Evolutionary conservation across 306 rosid species (phyloP), one percentile per base, ranked within the genome.

Genomic region (Cicer arietinum): DNA sequence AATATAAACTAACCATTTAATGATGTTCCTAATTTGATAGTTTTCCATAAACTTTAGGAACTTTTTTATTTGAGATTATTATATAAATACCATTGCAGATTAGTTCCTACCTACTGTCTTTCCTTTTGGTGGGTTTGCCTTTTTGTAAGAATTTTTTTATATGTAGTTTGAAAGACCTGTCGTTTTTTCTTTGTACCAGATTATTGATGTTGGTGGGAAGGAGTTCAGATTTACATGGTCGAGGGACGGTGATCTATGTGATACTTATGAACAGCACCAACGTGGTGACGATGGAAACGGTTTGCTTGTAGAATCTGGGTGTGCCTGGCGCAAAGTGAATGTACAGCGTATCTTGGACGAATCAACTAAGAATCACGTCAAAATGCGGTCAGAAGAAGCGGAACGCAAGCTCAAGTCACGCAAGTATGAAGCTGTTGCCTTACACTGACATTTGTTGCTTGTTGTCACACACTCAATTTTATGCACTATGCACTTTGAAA

Each of bases 131-230:
- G 50, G 16, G 12, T 67, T 39, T 40, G 48, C 16, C 12, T 13
- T 11, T 16, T 45, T 53, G 43, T 20, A 39, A 22, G 57, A 48
- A 41, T 13, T 87, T 79, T 52, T 42, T 58, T 17, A 69, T 70
- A 22, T 74, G 48, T 67, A 61, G 37, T 73, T 74, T 71, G 74
- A 77, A 72, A 46, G 60, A 54, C 65, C 63, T 67, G 37, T 66
- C 10, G 40, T 37, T 88, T 69, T 69, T 35, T 50, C 43, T 85
- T 60, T 10, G 73, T 73, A 51, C 57, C 88, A 94, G 99, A 87
- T 92, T 80, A 92, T 94, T 84, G 91, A 94, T 77, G 92, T 94
- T 71, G 97, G 93, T 46, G 99, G 97, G 78, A 94, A 92, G 85
- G 92, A 90, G 84, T 89, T 89, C 67, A 92, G 77, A 42, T 94